Percentiles rank a stretch among this genome's conserved stretches.
These are phyloP conservation scores for Neophaeococcomyces mojaviensis DNA, from an alignment of 2,329 filamentous ascomycete species.

Conservation along the genomic window DNA sequence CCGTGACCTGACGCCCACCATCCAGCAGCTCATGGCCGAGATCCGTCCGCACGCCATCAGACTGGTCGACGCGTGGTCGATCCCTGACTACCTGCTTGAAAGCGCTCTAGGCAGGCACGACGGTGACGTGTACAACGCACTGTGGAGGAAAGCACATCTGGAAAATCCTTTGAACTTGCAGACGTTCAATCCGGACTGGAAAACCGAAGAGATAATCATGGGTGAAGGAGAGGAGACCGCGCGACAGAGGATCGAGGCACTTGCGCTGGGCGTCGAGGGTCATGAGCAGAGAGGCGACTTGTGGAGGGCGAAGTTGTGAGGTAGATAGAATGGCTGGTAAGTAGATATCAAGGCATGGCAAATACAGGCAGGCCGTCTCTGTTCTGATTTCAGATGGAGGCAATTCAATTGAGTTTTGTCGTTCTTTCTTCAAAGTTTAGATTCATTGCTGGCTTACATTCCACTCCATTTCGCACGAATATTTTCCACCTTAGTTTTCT, in stretches of 20 bases:
- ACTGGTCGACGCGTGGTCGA: conserved; percentile 46
- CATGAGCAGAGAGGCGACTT: conserved; percentile 14
- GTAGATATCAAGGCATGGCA: too few species aligned
- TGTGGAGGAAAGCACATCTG: conserved; percentile 45
- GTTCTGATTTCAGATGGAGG: too few species aligned
- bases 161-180: conserved; percentile 45
- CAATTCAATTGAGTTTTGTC: too few species aligned
- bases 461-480: too few species aligned
- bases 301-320: conserved; percentile 9
- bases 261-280: conserved; percentile 16
- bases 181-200: conserved; percentile 45
- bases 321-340: background rate
- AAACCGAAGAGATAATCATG: conserved; percentile 43
- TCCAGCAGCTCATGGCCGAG: conserved; percentile 41
- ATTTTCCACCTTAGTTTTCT: too few species aligned
- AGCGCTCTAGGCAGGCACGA: conserved; percentile 46
- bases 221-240: conserved; percentile 34
- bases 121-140: conserved; percentile 47
- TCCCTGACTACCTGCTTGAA: conserved; percentile 47
- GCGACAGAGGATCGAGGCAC: conserved; percentile 16
- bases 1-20: conserved; percentile 32
- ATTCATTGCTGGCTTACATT: too few species aligned
- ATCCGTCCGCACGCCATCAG: conserved; percentile 46
- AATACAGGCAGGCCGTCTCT: too few species aligned
- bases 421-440: too few species aligned